Evolutionary conservation across 2,329 filamentous ascomycete genomes (phyloP).

Genomic region (Beauveria sp.): DNA sequence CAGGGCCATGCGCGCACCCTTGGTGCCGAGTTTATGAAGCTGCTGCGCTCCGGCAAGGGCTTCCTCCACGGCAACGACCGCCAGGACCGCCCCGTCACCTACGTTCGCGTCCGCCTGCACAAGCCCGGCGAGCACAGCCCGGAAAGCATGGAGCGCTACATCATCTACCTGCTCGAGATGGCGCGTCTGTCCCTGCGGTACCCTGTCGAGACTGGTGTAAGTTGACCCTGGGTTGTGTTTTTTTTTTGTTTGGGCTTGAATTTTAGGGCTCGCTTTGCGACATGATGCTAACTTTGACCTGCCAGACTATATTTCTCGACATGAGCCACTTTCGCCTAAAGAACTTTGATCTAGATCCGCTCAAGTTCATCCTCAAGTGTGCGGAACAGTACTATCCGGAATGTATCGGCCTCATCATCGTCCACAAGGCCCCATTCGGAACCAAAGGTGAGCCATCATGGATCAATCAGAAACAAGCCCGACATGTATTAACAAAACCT

Average conservation of each 20-base stretch:
- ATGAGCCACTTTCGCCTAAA: slow-evolving; percentile 80
- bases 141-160: slow-evolving; percentile 70
- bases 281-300: slow-evolving; percentile 16
- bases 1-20: slow-evolving; percentile 55
- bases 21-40: slow-evolving; percentile 68
- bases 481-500: not conserved
- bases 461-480: slow-evolving; percentile 16
- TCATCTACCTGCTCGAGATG: slow-evolving; percentile 83
- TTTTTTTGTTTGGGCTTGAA: not conserved
- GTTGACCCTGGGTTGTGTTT: slow-evolving; percentile 24
- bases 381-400: slow-evolving; percentile 95
- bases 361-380: slow-evolving; percentile 95
- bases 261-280: too few relatives aligned
- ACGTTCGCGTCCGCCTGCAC: slow-evolving; percentile 71
- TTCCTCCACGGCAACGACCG: slow-evolving; percentile 78
- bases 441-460: slow-evolving; percentile 58
- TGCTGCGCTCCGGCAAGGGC: slow-evolving; percentile 78
- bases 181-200: slow-evolving; percentile 67
- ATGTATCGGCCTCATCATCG: slow-evolving; percentile 71
- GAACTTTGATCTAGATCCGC: slow-evolving; percentile 89
- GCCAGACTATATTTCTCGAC: slow-evolving; percentile 76
- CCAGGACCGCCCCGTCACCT: slow-evolving; percentile 69
- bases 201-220: slow-evolving; percentile 78
- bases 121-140: slow-evolving; percentile 68
- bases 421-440: slow-evolving; percentile 88